Evolutionary conservation across 1,284 basidiomycete species (phyloP).

Genomic region (Gymnopus androsaceus): DNA sequence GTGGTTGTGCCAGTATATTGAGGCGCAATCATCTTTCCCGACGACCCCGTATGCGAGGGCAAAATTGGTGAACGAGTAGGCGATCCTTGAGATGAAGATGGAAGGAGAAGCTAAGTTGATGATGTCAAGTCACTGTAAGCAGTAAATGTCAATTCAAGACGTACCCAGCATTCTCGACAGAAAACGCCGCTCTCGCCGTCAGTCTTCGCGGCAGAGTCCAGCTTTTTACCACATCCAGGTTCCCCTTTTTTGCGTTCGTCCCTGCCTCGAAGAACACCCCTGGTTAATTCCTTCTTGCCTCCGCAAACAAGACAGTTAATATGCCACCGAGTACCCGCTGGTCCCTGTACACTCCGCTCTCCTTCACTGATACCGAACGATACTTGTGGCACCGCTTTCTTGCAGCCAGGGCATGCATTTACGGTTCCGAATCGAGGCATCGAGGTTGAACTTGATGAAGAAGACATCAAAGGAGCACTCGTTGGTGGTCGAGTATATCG

Average conservation of each 20-base stretch:
- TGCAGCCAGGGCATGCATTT: conserved; percentile 70
- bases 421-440: conserved; percentile 70
- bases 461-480: conserved; percentile 37
- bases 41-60: conserved; percentile 47
- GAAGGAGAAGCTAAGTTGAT: conserved; percentile 57
- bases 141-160: conserved; percentile 25
- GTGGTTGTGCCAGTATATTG: conserved; percentile 73
- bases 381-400: conserved; percentile 47
- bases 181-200: conserved; percentile 71
- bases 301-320: conserved; percentile 75
- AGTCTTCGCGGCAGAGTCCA: conserved; percentile 80
- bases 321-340: conserved; percentile 79
- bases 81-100: conserved; percentile 49
- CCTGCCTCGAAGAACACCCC: conserved; percentile 38
- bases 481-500: conserved; percentile 48
- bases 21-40: conserved; percentile 43
- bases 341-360: conserved; percentile 81
- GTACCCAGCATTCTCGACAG: conserved; percentile 81
- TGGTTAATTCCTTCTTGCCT: conserved; percentile 53
- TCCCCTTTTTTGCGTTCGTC: conserved; percentile 52
- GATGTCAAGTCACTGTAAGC: conserved; percentile 14
- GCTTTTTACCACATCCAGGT: conserved; percentile 77
- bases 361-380: conserved; percentile 54
- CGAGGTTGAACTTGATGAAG: conserved; percentile 27
- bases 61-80: conserved; percentile 45